Evolutionary conservation across 306 rosid genomes (phyloP), one percentile per base, ranked within the genome.

Genomic region (Castanea crenata): DNA sequence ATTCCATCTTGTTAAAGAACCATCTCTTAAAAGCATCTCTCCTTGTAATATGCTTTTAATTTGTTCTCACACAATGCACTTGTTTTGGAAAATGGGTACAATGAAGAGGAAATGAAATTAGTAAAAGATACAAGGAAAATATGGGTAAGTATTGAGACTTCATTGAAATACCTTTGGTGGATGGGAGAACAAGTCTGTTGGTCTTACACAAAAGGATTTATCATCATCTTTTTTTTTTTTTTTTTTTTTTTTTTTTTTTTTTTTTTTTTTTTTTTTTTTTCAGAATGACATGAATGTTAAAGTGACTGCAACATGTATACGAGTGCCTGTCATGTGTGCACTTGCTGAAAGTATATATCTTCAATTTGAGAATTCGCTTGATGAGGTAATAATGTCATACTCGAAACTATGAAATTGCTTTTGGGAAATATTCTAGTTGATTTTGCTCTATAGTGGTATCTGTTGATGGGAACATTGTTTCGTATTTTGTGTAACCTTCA

Each of bases 251-350:
- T 75, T 49, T 57, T 41, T n/a, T 77, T 67, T 77, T 21, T 79
- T 69, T 27, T 59, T 31, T 23, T 18, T 54, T 58, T 46, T 75
- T 49, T 57, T 41, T n/a, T 77, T 67, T 77, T 21, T 79, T 69
- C 88, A 95, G 98, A 95, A 88, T 81, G 91, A 95, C 84, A 82
- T 77, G 41, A 86, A 93, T 46, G 92, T 95, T 73, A 95, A 88
- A 87, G 94, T 95, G 63, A 93, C 97, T 32, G 99, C 99, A 4
- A 95, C 98, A 62, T 95, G 99, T 49, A 88, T 95, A 62, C 88
- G 99, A 55, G 99, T 95, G 82, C 97, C 99, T 74, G 97, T 95
- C 55, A 93, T 95, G 99, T 89, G 99, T 15, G 99, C 99, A 32
- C 99, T 91, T 80, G 97, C 99, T 16, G 98, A 92, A 88, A 92